These are phyloP conservation scores for Cryptococcus maquisensis DNA, from an alignment of 1,284 basidiomycete species.

Conservation along the genomic window DNA sequence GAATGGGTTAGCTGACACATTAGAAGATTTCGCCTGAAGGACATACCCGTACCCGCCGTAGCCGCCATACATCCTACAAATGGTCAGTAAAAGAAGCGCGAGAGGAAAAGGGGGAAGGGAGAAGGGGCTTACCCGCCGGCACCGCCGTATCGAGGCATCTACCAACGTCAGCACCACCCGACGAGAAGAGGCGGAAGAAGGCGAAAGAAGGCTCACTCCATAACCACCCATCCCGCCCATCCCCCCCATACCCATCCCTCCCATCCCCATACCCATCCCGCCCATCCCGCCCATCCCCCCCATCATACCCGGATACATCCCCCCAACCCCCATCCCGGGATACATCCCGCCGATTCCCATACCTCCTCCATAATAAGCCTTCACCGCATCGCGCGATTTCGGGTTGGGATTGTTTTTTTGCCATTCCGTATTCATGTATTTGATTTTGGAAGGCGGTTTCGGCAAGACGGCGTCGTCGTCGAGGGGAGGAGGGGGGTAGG, in stretches of 20 bases:
- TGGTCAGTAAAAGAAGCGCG: neutral
- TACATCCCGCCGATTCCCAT: constrained; percentile 16
- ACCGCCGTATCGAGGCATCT: constrained; percentile 30
- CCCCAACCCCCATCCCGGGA: constrained; percentile 3
- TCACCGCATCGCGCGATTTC: constrained; percentile 15
- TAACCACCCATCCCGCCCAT: constrained; percentile 17
- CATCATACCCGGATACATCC: constrained; percentile 10
- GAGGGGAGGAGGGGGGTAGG: constrained; percentile 11
- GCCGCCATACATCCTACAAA: constrained; percentile 15
- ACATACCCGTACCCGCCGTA: constrained; percentile 16
- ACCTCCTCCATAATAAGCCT: constrained; percentile 27
- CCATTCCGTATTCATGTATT: constrained; percentile 30
- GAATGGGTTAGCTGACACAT: neutral
- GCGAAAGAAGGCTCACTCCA: constrained; percentile 17
- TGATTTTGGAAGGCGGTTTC: constrained; percentile 19
- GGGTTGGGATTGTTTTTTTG: constrained; percentile 26
- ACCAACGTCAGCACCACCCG: neutral
- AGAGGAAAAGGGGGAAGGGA: neutral
- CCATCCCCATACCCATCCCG: constrained; percentile 20
- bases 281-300: constrained; percentile 10
- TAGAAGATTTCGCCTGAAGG: neutral
- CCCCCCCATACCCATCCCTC: constrained; percentile 16
- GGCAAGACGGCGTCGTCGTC: constrained; percentile 11
- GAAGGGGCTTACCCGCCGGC: constrained; percentile 2
- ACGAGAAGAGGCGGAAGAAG: too few relatives aligned